These are phyloP conservation scores for Syncephalastrum sp. DNA, from an alignment of 371 early-diverging fungal genomes.

Conservation along the genomic window DNA sequence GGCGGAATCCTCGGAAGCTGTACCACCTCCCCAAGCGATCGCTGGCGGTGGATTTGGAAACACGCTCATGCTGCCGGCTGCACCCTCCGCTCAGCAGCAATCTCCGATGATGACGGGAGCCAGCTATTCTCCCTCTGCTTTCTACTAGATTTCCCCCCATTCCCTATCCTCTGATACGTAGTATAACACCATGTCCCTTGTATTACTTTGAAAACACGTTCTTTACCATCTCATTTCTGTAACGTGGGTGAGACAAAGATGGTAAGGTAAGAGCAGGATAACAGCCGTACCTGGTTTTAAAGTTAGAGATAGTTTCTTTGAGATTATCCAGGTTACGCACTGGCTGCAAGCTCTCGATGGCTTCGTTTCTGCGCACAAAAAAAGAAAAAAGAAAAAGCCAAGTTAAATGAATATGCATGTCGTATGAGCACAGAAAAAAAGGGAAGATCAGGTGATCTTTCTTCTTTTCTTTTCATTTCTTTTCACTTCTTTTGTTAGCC, in stretches of 20 bases:
- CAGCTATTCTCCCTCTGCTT: too few species aligned
- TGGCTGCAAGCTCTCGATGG: conserved; percentile 31
- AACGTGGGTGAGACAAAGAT: not conserved
- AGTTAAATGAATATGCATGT: not conserved
- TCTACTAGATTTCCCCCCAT: too few species aligned
- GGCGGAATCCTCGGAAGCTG: conserved; percentile 12
- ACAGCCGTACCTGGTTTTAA: conserved; percentile 22
- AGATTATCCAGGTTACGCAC: conserved; percentile 28
- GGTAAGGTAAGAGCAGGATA: conserved; percentile 7
- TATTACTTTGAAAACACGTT: conserved; percentile 11
- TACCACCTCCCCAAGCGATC: conserved; percentile 27
- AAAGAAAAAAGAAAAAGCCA: not conserved
- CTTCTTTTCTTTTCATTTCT: not conserved
- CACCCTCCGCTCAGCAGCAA: conserved; percentile 33
- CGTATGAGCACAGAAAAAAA: not conserved
- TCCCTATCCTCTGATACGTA: too few species aligned
- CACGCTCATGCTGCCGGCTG: conserved; percentile 60
- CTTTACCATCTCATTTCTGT: conserved; percentile 19
- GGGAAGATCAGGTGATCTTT: conserved; percentile 2
- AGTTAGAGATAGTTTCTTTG: conserved; percentile 32
- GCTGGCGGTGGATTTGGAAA: conserved; percentile 56
- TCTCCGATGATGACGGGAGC: conserved; percentile 22
- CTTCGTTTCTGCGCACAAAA: conserved; percentile 22
- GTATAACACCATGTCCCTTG: too few species aligned
- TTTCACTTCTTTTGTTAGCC: too few species aligned